Evolutionary conservation across 2,329 filamentous ascomycete species (phyloP), one percentile per base, ranked within the genome.

Genomic region (Macrophomina pseudophaseolina): DNA sequence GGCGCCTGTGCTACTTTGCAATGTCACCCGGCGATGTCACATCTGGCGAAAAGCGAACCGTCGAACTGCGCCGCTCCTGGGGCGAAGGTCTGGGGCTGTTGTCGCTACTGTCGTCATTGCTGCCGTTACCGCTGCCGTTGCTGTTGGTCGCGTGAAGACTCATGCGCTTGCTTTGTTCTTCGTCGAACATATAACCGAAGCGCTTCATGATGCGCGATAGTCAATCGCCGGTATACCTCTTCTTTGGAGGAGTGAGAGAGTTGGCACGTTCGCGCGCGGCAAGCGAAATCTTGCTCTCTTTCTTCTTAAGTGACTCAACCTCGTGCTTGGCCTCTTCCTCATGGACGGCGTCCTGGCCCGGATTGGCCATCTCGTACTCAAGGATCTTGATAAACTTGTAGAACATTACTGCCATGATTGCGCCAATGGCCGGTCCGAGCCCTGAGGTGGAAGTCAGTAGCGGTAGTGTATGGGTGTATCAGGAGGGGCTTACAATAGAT

Each of bases 331-430:
- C 56, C 16, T 70, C 77, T 65, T 80, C 78, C 42, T 76, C 78
- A 33, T 81, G 81, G 70, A 83, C 80, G 69, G 79, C 78, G 67
- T 84, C 82, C 66, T 80, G 80, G 52, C 78, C 80, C 1, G 82
- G 82, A 68, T 83, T 84, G 53, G 81, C 82, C 33, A 81, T 83
- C 73, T 84, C 82, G 70, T 84, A 84, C 70, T 84, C 81, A 33
- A 84, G 76, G 23, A 76, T 65, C 71, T 84, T 84, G 73, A 85
- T 78, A 68, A 84, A 73, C 35, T 78, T 78, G 72, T 84, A 84
- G 72, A 84, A 83, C 28, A 78, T 69, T 2, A 82, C 81, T 12
- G 82, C 81, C 3, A 84, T 65, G 18, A 83, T 65, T 4, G 82
- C 72, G 18, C 83, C 83, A 3, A 84, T 74, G 9, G 77, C 68